Evolutionary conservation across 2,329 filamentous ascomycete species (phyloP), one percentile per base, ranked within the genome.

Genomic region (Myrmaecium sp.): DNA sequence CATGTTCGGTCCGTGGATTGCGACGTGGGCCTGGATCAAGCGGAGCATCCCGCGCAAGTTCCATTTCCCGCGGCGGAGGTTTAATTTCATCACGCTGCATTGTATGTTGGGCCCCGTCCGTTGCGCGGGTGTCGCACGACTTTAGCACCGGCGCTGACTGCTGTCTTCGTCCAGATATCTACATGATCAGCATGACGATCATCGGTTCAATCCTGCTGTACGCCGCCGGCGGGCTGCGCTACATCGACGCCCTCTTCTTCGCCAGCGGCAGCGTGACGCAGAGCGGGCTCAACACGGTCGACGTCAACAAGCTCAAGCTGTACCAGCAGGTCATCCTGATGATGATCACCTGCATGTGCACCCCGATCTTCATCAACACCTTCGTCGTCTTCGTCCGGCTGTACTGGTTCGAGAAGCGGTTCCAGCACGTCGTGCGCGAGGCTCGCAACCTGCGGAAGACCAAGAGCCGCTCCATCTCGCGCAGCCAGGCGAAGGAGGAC

Each of bases 361-460:
- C 46, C n/a, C 52, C 51, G 12, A 54, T 55, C 31, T 50, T 52
- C 32, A 54, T 55, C 26, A 49, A 55, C 30, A 46, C 78, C 2
- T 77, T 70, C 23, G 82, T 98, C 23, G 89, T 98, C 5, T 86
- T 93, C 40, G 64, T 95, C 9, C 77, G 89, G 14, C 61, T 98
- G 2, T 94, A 93, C 54, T 98, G 86, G 86, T 98, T 98, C 47
- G 84, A 98, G 53, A 93, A 91, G 52, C 71, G 84, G 5, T 95
- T 98, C 46, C 78, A 92, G 46, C 66, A 79, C 40, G 68, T 93
- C 36, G 83, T 78, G 9, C 64, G 64, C 17, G 79, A 92, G 40
- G 73, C 79, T 2, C 69, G 71, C 29, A 61, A 57, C 22, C 59
- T 74, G 28, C 69, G 84, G 28, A 63, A 65, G 28, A 76, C 52